These are phyloP conservation scores for Exserohilum rostratum DNA, from an alignment of 2,329 filamentous ascomycete species.

Conservation along the genomic window DNA sequence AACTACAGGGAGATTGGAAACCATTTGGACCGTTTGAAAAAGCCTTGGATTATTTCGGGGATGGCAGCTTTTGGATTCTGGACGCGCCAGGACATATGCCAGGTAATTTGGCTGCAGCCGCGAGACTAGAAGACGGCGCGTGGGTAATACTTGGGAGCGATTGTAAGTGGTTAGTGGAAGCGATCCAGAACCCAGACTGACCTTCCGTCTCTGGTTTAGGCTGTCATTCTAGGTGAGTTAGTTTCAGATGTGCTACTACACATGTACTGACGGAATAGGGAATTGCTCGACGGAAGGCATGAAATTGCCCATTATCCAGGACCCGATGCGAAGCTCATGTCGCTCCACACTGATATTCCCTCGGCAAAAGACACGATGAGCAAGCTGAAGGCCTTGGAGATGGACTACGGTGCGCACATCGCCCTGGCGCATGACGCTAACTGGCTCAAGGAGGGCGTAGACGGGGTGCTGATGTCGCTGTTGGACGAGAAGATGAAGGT, in stretches of 20 bases:
- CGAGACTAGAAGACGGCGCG: slow-evolving; percentile 29
- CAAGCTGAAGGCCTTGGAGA: slow-evolving; percentile 34
- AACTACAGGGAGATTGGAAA: slow-evolving; percentile 38
- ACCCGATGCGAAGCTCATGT: slow-evolving; percentile 28
- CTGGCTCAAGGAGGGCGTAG: slow-evolving; percentile 35
- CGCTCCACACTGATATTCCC: slow-evolving; percentile 34
- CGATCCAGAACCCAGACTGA: background rate
- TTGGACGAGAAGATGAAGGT: slow-evolving; percentile 33
- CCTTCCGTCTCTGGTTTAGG: background rate
- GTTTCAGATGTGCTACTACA: background rate
- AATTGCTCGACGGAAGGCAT: slow-evolving; percentile 35
- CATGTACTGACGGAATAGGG: slow-evolving; percentile 22
- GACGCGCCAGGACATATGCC: slow-evolving; percentile 48
- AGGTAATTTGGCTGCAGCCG: slow-evolving; percentile 48
- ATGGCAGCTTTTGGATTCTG: slow-evolving; percentile 50
- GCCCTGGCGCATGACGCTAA: slow-evolving; percentile 40
- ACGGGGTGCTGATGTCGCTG: slow-evolving; percentile 38
- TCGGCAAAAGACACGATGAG: slow-evolving; percentile 36
- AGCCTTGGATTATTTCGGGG: slow-evolving; percentile 47
- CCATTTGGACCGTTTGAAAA: slow-evolving; percentile 45
- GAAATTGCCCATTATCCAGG: slow-evolving; percentile 38
- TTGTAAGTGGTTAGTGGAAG: slow-evolving; percentile 15
- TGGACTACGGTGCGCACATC: slow-evolving; percentile 30
- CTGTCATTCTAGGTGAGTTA: slow-evolving; percentile 40
- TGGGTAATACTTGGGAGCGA: slow-evolving; percentile 45